Evolutionary conservation across 2,329 filamentous ascomycete species (phyloP).

Genomic region (Celoporthe dispersa): DNA sequence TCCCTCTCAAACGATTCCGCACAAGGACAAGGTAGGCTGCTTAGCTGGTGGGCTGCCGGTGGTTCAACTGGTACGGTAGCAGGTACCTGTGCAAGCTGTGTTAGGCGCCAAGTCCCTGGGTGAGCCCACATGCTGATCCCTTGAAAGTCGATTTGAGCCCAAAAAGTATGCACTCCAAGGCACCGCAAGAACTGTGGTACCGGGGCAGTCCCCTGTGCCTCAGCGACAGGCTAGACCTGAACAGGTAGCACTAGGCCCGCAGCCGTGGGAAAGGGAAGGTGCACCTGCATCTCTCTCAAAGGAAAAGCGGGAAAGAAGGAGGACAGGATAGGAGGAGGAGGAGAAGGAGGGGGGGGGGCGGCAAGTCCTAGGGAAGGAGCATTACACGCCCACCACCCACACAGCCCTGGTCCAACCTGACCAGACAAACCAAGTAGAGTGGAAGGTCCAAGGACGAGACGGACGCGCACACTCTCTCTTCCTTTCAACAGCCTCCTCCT

Average conservation of each 20-base stretch:
- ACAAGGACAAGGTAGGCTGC: neutral
- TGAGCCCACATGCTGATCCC: neutral
- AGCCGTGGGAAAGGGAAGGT: conserved; percentile 17
- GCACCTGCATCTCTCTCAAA: conserved; percentile 1
- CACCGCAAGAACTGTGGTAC: neutral
- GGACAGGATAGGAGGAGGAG: neutral
- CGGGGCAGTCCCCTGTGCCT: neutral
- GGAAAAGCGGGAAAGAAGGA: neutral
- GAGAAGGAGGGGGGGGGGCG: neutral
- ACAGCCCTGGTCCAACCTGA: neutral
- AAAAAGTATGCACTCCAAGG: neutral
- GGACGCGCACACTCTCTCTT: neutral
- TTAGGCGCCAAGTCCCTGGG: neutral
- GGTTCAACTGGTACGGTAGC: neutral
- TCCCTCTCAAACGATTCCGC: conserved; percentile 10
- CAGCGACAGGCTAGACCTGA: neutral
- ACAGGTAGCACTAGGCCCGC: conserved; percentile 3
- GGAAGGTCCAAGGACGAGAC: neutral
- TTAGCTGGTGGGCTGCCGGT: neutral
- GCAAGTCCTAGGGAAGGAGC: neutral
- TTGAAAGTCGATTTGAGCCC: neutral
- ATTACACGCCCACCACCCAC: neutral
- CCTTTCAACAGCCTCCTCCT: neutral
- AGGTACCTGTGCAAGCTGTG: neutral
- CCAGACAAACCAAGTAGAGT: neutral